phyloP scores from a whole-genome alignment of 139 green algal genomes.

The Yamagishiella unicocca region DNA sequence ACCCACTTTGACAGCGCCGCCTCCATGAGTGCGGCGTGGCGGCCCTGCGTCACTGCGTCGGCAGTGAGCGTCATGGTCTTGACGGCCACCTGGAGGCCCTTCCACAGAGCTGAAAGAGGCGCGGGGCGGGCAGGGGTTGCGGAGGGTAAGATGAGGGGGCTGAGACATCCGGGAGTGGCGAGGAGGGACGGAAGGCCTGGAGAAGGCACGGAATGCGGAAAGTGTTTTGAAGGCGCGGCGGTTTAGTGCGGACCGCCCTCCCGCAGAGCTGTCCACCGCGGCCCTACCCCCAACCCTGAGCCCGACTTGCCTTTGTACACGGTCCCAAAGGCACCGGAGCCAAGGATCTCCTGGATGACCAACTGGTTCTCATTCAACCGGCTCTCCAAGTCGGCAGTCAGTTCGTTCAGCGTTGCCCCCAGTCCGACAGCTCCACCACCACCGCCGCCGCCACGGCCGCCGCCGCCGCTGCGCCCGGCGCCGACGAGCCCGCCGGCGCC shows the following conservation, averaged over 20 bases:
- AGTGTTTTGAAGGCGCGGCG: no score
- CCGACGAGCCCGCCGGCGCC: background rate
- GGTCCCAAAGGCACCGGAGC: slow-evolving; percentile 42
- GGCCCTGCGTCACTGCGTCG: slow-evolving; percentile 35
- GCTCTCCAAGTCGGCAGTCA: slow-evolving; percentile 24
- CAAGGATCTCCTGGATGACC: slow-evolving; percentile 45
- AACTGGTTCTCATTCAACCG: slow-evolving; percentile 45
- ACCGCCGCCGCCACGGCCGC: background rate
- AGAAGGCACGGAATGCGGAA: background rate
- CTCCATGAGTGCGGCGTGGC: slow-evolving; percentile 51
- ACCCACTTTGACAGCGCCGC: slow-evolving; percentile 48
- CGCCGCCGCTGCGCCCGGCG: background rate
- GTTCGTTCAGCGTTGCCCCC: background rate
- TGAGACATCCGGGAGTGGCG: no score
- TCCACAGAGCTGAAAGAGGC: slow-evolving; percentile 24
- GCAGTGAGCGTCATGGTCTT: slow-evolving; percentile 46
- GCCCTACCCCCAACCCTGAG: background rate
- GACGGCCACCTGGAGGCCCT: slow-evolving; percentile 44
- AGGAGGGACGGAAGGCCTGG: no score
- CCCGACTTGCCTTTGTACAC: slow-evolving; percentile 49
- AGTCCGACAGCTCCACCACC: background rate
- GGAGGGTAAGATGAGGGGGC: background rate
- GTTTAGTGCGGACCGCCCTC: no score
- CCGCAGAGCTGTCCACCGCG: no score
- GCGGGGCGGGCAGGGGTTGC: background rate